Evolutionary conservation across 352 stramenopile genomes (phyloP), one percentile per base, ranked within the genome.

Genomic region (Pythium volutum): DNA sequence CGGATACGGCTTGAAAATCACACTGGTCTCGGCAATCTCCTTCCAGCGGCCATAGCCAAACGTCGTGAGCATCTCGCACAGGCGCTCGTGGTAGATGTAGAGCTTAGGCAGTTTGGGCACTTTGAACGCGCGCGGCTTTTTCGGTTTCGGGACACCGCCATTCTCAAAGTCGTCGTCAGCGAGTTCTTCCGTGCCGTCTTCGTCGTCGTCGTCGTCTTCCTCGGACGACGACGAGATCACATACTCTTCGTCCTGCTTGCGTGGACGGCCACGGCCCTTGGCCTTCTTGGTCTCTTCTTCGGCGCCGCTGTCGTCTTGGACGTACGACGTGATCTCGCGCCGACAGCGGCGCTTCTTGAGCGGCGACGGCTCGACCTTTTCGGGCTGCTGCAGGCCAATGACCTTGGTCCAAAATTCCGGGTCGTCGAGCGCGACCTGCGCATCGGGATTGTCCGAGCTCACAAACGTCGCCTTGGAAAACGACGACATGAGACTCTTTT

Each of bases 321-420:
- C 31, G 41, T 94, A 94, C 9, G 84, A 88, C 51, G 90, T 88
- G 10, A 92, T 76, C 33, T 88, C 79, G 8, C 77, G 73, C 16
- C 84, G 78, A 33, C 77, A 92, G 0, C 79, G 79, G 10, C 78
- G 75, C 52, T 88, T 92, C 64, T 83, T 81, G n/a, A 94, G 62
- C 10, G 85, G 84, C 4, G 82, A 93, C 12, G 79, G 72, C 22
- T 93, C 81, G 2, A 78, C 71, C 45, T 91, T 88, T 23, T 83
- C 86, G 11, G 76, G 71, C 10, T 68, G 81, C 51, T 96, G 86
- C 10, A 97, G 64, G 0, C 93, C 93, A 29, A 97, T 84, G 2
- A 97, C 87, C 59, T 98, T 98, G 22, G 84, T 96, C 93, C 93
- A 98, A 60, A 98, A 98, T 53, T 98, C 91, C 0, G 93, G 93